Percentiles rank a stretch among this genome's conserved stretches.
Evolutionary conservation across 768 basidiomycete genomes (phyloP).

Genomic region (Lyophyllum atratum): DNA sequence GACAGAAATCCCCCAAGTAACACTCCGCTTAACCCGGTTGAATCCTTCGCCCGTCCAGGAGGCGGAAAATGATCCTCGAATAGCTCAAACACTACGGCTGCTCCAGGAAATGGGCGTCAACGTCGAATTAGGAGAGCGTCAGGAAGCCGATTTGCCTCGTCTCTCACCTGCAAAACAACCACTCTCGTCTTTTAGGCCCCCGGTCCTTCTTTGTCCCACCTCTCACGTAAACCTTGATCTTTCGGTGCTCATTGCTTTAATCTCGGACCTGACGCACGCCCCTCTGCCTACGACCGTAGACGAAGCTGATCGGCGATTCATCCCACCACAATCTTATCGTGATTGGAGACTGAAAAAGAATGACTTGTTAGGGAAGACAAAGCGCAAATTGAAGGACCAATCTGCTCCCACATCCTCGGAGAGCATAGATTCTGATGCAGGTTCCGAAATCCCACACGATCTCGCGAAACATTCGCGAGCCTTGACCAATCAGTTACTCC

Average conservation of each 20-base stretch:
- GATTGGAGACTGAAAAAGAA: slow-evolving; percentile 56
- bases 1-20: slow-evolving; percentile 44
- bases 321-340: slow-evolving; percentile 55
- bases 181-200: slow-evolving; percentile 12
- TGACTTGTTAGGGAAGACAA: slow-evolving; percentile 20
- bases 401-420: slow-evolving; percentile 13
- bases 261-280: slow-evolving; percentile 81
- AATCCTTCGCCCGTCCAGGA: slow-evolving; percentile 39
- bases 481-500: slow-evolving; percentile 68
- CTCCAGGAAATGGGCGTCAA: slow-evolving; percentile 65
- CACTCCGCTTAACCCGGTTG: slow-evolving; percentile 72
- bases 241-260: slow-evolving; percentile 80
- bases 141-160: slow-evolving; percentile 24
- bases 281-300: slow-evolving; percentile 56
- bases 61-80: slow-evolving; percentile 49
- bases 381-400: slow-evolving; percentile 5
- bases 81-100: slow-evolving; percentile 55
- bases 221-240: slow-evolving; percentile 76
- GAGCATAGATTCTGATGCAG: slow-evolving; percentile 27
- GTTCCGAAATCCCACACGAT: slow-evolving; percentile 32
- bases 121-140: slow-evolving; percentile 65
- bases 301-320: slow-evolving; percentile 66
- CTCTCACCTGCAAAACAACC: slow-evolving; percentile 1
- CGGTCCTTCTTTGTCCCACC: slow-evolving; percentile 46
- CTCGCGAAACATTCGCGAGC: slow-evolving; percentile 65